Base-by-base conservation (phyloP, 331 rosid species). In the Phaseolus coccineus region DNA sequence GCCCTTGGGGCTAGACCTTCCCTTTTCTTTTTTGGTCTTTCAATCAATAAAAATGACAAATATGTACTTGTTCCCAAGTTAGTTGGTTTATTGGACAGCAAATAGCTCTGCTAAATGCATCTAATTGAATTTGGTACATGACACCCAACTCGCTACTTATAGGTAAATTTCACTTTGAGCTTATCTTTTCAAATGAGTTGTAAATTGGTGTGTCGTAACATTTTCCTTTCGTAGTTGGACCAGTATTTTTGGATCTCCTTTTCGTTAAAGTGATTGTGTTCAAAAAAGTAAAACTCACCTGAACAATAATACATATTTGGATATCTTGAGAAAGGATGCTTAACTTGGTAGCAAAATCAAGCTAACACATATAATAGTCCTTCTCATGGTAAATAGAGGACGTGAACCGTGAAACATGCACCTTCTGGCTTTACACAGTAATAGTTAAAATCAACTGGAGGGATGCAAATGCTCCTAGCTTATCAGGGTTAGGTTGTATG, bases 251-350 rank as follows among this genome's bases (percentile, higher is more conserved):
- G 79, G 77, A 55, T 73, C 30, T 77, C 13, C 8, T 19, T 69
- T 31, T 27, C 69, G 61, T 59, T 25, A 39, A 69, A 73, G 52
- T 33, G 73, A 22, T 61, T 73, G 79, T 82, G 82, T 79, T 82
- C 88, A 87, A 66, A 9, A 35, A 16, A 48, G 65, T 57, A 1
- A 37, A 31, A 67, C 50, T 15, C 40, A 80, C 72, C 42, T 58
- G 40, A 78, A 62, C 31, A 35, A 66, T 80, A 35, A 66, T 19
- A 19, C 22, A 19, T 19, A 19, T 19, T 19, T 19, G 22, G 22
- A 19, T 19, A 19, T 19, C 22, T 19, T 19, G 22, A 19, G 22
- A 19, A 40, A 19, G 51, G 19, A 39, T n/a, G 14, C 22, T n/a
- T 39, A 48, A 68, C 35, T 46, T 56, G 27, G 9, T 14, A 25